These are phyloP conservation scores for Ascoidea tarda DNA, from an alignment of 805 yeast genomes.

Conservation along the genomic window DNA sequence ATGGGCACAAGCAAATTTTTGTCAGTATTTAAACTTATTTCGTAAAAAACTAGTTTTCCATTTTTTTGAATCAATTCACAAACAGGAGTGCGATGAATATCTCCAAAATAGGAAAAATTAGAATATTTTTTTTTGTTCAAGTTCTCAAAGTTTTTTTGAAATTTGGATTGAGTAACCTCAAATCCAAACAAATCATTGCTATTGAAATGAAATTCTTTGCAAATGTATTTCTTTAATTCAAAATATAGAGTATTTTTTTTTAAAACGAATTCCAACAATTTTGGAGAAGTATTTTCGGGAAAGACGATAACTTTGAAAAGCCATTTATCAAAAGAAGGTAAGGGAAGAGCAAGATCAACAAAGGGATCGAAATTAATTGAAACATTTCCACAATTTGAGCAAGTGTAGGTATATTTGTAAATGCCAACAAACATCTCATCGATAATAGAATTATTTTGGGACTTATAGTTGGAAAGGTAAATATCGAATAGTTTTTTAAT, in stretches of 20 bases:
- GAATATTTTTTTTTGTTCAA: conserved; percentile 33
- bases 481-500: conserved; percentile 50
- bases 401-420: conserved; percentile 78
- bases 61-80: conserved; percentile 47
- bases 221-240: conserved; percentile 49
- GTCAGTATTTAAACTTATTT: conserved; percentile 22
- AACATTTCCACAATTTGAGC: conserved; percentile 71
- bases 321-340: conserved; percentile 73
- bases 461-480: conserved; percentile 71
- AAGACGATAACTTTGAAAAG: conserved; percentile 45
- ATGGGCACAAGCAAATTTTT: conserved; percentile 50
- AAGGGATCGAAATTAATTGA: conserved; percentile 91
- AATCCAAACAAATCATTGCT: conserved; percentile 27
- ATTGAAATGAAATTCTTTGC: conserved; percentile 21
- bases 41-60: conserved; percentile 60
- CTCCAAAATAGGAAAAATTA: conserved; percentile 17
- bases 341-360: conserved; percentile 77
- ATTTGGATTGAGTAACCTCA: conserved; percentile 52
- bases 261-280: conserved; percentile 56
- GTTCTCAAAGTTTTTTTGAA: conserved; percentile 57
- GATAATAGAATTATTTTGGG: conserved; percentile 74
- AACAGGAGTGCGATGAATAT: conserved; percentile 29
- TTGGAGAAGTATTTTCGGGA: conserved; percentile 38
- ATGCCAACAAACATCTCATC: conserved; percentile 81
- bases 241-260: conserved; percentile 46